Conservation (phyloP, 768 basidiomycete genomes). For the Hebeloma cylindrosporum region DNA sequence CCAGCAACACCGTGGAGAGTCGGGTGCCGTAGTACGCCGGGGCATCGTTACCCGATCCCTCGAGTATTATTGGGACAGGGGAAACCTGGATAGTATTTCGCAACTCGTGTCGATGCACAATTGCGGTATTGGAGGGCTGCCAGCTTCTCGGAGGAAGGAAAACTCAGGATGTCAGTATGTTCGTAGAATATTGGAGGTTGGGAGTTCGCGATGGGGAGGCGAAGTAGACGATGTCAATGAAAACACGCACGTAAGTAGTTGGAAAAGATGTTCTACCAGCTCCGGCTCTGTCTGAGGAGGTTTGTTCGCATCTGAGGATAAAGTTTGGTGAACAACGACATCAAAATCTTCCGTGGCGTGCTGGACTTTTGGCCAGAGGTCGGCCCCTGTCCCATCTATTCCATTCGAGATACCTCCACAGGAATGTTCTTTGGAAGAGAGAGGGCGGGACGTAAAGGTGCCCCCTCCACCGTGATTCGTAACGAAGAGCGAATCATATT, state of each 20-base stretch:
- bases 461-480: conserved; percentile 77
- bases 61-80: conserved; percentile 44
- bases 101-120: conserved; percentile 52
- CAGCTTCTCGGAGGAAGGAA: conserved; percentile 44
- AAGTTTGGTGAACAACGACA: conserved; percentile 38
- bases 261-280: conserved; percentile 60
- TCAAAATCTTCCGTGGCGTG: conserved; percentile 53
- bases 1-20: conserved; percentile 67
- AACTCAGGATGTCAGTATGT: conserved; percentile 28
- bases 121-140: conserved; percentile 42
- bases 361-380: conserved; percentile 74
- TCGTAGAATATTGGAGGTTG: conserved; percentile 15
- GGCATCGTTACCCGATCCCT: conserved; percentile 19
- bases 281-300: conserved; percentile 50
- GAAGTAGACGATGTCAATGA: conserved; percentile 8
- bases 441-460: conserved; percentile 48
- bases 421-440: conserved; percentile 47
- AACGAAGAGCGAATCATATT: conserved; percentile 55
- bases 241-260: conserved; percentile 64
- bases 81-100: conserved; percentile 63
- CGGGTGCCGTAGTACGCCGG: conserved; percentile 62
- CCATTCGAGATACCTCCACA: conserved; percentile 76
- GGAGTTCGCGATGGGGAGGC: conserved; percentile 13
- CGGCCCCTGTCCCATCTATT: conserved; percentile 58
- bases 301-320: conserved; percentile 34